Conservation (phyloP, 257 asterid genomes). For the Jacaranda mimosifolia region DNA sequence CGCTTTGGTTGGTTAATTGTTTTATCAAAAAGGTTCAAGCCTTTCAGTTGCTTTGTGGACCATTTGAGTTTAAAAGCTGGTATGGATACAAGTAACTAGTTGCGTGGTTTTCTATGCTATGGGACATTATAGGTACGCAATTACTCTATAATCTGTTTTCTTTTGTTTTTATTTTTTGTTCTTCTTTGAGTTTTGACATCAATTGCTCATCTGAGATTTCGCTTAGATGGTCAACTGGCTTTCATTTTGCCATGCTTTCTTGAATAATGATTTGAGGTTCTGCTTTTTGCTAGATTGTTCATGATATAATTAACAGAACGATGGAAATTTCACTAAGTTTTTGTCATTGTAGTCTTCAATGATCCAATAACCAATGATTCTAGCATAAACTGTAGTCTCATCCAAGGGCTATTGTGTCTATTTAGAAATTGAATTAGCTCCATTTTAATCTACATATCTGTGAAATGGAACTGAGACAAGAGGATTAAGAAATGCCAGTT, state of each 20-base stretch:
- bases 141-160: neutral
- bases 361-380: neutral
- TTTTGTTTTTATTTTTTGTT: neutral
- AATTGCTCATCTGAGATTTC: conserved; percentile 6
- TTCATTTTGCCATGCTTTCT: conserved; percentile 2
- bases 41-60: conserved; percentile 13
- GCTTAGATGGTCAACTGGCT: conserved; percentile 14
- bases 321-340: neutral
- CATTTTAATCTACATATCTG: neutral
- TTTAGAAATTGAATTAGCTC: neutral
- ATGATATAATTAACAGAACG: neutral
- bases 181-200: neutral
- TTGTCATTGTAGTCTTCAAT: neutral
- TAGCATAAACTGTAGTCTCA: neutral
- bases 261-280: neutral
- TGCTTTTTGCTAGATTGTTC: neutral
- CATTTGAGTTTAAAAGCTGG: conserved; percentile 8
- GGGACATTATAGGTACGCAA: conserved; percentile 16
- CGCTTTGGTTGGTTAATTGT: conserved; percentile 22
- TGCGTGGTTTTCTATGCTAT: neutral
- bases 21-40: neutral
- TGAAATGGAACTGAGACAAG: neutral
- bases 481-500: neutral
- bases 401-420: neutral
- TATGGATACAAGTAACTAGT: conserved; percentile 14